Evolutionary conservation across 495 filamentous ascomycete species (phyloP).

Genomic region (Hyaloscypha bicolor): DNA sequence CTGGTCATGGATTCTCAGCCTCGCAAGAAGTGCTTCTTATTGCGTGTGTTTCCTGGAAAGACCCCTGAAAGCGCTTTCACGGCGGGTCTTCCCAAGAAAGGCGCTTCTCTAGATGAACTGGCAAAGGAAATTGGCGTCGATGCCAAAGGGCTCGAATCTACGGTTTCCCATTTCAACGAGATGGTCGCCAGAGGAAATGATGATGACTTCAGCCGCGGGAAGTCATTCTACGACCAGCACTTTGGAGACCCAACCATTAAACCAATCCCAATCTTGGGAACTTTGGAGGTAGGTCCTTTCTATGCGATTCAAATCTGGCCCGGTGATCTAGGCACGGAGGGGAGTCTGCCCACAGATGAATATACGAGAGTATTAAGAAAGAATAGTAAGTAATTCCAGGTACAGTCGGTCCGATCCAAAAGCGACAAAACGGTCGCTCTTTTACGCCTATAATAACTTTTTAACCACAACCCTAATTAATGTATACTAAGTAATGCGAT

Average conservation of each 20-base stretch:
- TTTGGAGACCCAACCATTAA: slow-evolving; percentile 31
- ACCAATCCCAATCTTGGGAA: slow-evolving; percentile 32
- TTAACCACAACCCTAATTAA: no score
- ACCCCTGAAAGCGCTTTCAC: slow-evolving; percentile 4
- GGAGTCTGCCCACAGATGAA: slow-evolving; percentile 32
- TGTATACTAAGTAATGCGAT: no score
- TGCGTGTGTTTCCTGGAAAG: slow-evolving; percentile 12
- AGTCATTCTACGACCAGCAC: slow-evolving; percentile 27
- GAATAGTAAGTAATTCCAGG: slow-evolving; percentile 25
- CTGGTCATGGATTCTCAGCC: slow-evolving; percentile 30
- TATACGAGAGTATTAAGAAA: slow-evolving; percentile 25
- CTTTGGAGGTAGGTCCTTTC: slow-evolving; percentile 28
- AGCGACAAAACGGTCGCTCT: no score
- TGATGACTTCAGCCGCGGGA: slow-evolving; percentile 32
- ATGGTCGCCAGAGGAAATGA: slow-evolving; percentile 30
- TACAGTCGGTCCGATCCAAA: no score
- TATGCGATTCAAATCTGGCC: slow-evolving; percentile 32
- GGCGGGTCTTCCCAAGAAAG: slow-evolving; percentile 34
- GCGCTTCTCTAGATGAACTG: slow-evolving; percentile 41
- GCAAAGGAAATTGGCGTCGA: slow-evolving; percentile 41
- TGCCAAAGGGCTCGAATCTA: slow-evolving; percentile 13
- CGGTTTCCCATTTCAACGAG: slow-evolving; percentile 32
- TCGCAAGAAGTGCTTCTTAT: slow-evolving; percentile 28
- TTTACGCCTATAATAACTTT: no score
- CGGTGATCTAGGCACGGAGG: slow-evolving; percentile 34